phyloP scores from a whole-genome alignment of 140 eudicot genomes.

The Ambrosia hybrid region DNA sequence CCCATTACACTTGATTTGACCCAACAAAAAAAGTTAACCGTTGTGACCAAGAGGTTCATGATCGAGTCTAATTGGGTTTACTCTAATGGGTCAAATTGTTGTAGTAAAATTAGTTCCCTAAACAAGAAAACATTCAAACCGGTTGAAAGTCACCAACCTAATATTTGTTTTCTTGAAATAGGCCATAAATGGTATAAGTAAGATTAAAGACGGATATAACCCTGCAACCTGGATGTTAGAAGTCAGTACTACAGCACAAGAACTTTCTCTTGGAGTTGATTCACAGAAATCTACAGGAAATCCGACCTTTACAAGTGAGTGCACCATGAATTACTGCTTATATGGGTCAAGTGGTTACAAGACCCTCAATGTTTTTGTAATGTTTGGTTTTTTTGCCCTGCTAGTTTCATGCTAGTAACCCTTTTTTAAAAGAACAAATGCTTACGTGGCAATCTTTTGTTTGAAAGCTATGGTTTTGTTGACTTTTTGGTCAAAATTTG shows the following conservation, averaged over 20 bases:
- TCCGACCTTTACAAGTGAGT: conserved; percentile 56
- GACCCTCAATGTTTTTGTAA: too few relatives aligned
- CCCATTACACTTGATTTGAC: neutral
- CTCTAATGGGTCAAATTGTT: neutral
- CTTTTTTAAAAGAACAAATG: too few relatives aligned
- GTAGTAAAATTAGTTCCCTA: neutral
- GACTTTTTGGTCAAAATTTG: neutral
- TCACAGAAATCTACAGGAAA: conserved; percentile 43
- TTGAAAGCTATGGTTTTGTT: neutral
- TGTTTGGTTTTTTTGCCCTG: too few relatives aligned
- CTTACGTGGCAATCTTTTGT: neutral
- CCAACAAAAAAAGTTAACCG: neutral
- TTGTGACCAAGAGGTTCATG: neutral
- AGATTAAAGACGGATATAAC: conserved; percentile 48
- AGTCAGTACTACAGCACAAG: conserved; percentile 45
- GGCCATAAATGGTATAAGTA: conserved; percentile 45
- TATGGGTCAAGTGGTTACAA: neutral
- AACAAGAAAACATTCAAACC: neutral
- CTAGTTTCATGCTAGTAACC: too few relatives aligned
- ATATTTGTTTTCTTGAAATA: conserved; percentile 4
- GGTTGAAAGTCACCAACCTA: neutral
- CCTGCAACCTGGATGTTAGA: conserved; percentile 71
- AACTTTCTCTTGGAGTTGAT: conserved; percentile 48
- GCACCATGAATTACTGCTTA: neutral
- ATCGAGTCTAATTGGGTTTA: neutral